A percentile compares a stretch with the other conserved stretches of the same genome.
Conservation (phyloP, 1,139 yeast genomes). For the Candida labiduridarum region DNA sequence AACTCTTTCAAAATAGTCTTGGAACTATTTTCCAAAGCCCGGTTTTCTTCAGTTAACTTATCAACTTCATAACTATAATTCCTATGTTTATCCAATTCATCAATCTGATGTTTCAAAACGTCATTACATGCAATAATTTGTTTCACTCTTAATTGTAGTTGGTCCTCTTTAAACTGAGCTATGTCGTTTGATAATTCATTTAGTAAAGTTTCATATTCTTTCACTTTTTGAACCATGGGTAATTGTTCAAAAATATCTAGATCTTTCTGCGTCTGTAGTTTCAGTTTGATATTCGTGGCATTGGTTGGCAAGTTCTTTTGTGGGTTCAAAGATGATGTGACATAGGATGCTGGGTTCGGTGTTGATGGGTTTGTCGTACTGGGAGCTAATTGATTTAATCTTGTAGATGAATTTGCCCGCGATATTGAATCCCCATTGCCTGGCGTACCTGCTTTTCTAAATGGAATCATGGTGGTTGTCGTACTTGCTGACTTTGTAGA, state of each 20-base stretch:
- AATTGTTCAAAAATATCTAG: conserved; percentile 30
- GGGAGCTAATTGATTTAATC: conserved; percentile 28
- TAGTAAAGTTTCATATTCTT: conserved; percentile 19
- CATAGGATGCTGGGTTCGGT: conserved; percentile 27
- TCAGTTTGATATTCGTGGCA: conserved; percentile 22
- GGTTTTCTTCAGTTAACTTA: conserved; percentile 24
- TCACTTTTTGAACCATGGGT: conserved; percentile 28
- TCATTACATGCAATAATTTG: conserved; percentile 33
- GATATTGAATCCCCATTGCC: conserved; percentile 35
- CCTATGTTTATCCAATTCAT: conserved; percentile 33
- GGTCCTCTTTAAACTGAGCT: conserved; percentile 37
- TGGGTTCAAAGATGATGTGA: conserved; percentile 45
- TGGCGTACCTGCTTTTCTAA: conserved; percentile 21
- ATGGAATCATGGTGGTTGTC: conserved; percentile 20
- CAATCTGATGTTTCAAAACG: conserved; percentile 27
- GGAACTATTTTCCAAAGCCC: conserved; percentile 27
- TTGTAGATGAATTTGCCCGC: conserved; percentile 35
- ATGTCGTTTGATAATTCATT: conserved; percentile 29
- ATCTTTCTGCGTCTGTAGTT: conserved; percentile 23
- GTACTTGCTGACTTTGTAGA: neutral
- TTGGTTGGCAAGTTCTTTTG: conserved; percentile 30
- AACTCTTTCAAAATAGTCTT: conserved; percentile 36
- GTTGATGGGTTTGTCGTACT: conserved; percentile 25
- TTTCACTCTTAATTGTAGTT: conserved; percentile 27
- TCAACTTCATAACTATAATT: conserved; percentile 31